Evolutionary conservation across 352 stramenopile species (phyloP), one percentile per base, ranked within the genome.

Genomic region (Globisporangium emineosum): DNA sequence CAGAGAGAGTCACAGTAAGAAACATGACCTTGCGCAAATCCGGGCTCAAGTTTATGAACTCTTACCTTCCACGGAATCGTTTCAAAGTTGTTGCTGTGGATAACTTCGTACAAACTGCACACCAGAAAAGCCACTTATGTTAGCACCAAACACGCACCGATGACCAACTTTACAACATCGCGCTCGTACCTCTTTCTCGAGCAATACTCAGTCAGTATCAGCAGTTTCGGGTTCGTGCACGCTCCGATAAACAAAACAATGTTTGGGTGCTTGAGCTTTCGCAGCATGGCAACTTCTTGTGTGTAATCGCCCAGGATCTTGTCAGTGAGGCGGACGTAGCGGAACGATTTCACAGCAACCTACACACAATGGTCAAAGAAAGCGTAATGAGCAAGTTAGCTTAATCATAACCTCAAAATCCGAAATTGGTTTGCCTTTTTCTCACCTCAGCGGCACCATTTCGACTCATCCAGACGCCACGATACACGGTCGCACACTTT

Each of bases 201-300:
- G 72, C 88, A 96, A 65, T 94, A 96, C 67, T 96, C 88, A 13
- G 85, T 96, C 50, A 96, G 70, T 67, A 96, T 96, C 79, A 96
- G 91, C 35, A 96, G 70, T 70, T 93, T 94, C 21, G 88, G 87
- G 56, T 94, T 84, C 57, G 87, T 96, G 68, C 88, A 96, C 57
- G 88, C 88, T 68, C 88, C 88, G 66, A 96, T 96, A 77, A 96
- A 96, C 73, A 96, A 74, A 27, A 96, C 86, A 66, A 96, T 96
- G 62, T 96, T 96, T 45, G 88, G 88, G 60, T 96, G 88, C 68
- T 93, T 94, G 60, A 96, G 78, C 65, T 94, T 90, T 68, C 86
- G 79, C 19, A 96, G 75, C 60, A 96, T 65, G 32, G 84, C 88
- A 19, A 96, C 88, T 81, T 96, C 88, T 70, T 87, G 77, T 15